Conservation (phyloP, 2,329 filamentous ascomycete species). For the Grosmannia serpens region DNA sequence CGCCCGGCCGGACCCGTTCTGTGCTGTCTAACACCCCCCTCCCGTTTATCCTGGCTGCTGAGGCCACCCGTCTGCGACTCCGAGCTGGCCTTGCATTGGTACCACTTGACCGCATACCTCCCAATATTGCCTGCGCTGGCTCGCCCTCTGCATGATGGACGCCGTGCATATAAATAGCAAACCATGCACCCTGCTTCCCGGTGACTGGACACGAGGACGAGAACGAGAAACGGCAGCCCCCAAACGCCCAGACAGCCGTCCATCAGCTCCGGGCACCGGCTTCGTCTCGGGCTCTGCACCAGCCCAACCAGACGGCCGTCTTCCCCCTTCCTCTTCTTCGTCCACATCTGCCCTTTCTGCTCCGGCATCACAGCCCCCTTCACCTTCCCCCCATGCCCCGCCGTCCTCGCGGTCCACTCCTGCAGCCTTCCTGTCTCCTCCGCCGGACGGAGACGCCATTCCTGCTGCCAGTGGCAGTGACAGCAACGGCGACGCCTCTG, state of each 20-base stretch:
- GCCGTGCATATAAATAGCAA: constrained; percentile 15
- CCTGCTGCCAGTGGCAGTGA: not conserved
- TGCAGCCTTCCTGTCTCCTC: not conserved
- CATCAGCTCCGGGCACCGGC: constrained; percentile 6
- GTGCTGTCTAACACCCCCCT: constrained; percentile 6
- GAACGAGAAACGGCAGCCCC: not conserved
- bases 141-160: constrained; percentile 10
- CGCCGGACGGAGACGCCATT: not conserved
- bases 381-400: not conserved
- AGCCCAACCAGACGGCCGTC: not conserved
- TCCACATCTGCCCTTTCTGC: not conserved
- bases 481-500: not conserved
- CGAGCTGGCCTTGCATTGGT: constrained; percentile 14
- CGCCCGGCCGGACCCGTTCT: not conserved
- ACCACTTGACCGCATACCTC: constrained; percentile 9
- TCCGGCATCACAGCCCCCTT: not conserved
- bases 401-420: not conserved
- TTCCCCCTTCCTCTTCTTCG: not conserved
- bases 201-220: constrained; percentile 1
- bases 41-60: not conserved
- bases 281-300: constrained; percentile 3
- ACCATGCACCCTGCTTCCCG: constrained; percentile 9
- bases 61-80: constrained; percentile 6
- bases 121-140: constrained; percentile 4
- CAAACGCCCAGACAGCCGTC: constrained; percentile 2